Evolutionary conservation across 2,329 filamentous ascomycete species (phyloP), one percentile per base, ranked within the genome.

Genomic region (Cladosporium sp.): DNA sequence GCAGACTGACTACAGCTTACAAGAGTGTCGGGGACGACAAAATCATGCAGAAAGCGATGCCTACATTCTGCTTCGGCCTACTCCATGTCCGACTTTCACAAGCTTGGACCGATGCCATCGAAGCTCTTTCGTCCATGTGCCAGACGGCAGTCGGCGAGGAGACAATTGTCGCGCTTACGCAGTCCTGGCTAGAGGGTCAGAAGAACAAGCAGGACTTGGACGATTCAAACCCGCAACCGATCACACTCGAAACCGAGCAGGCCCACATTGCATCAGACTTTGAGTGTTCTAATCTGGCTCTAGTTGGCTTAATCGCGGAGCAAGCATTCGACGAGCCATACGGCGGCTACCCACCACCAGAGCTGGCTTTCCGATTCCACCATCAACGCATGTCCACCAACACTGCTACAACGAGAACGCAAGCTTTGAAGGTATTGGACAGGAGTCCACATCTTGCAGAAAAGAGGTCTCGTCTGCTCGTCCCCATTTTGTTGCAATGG

Each of bases 401-500:
- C 31, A 70, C 72, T 21, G 16, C 62, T 5, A 69, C 49, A 28
- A 65, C 72, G 12, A 86, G 93, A 67, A 86, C 86, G 49, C 91
- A 96, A 74, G 92, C 93, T 1, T 83, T 99, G 50, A 90, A 90
- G 70, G 87, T 97, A 0, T 82, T 99, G 50, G 85, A 86, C 67
- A 87, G 87, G 11, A 83, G 91, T 31, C 92, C 95, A 12, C 82
- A 84, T 12, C 80, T 96, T 56, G 93, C 92, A 0, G 95, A 99
- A 78, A 96, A 91, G 76, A 86, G 89, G 37, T 97, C 94, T 10
- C 89, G 93, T 37, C 85, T 88, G 69, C 82, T 99, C 28, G 91
- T 98, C 1, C 95, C 96, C 1, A 85, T 94, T 67, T 90, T 99
- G 44, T 82, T 99, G 7, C 86, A 88, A 21, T 97, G 94, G 92